These are phyloP conservation scores for Scytalidium sp. DNA, from an alignment of 2,329 filamentous ascomycete genomes.

Conservation along the genomic window DNA sequence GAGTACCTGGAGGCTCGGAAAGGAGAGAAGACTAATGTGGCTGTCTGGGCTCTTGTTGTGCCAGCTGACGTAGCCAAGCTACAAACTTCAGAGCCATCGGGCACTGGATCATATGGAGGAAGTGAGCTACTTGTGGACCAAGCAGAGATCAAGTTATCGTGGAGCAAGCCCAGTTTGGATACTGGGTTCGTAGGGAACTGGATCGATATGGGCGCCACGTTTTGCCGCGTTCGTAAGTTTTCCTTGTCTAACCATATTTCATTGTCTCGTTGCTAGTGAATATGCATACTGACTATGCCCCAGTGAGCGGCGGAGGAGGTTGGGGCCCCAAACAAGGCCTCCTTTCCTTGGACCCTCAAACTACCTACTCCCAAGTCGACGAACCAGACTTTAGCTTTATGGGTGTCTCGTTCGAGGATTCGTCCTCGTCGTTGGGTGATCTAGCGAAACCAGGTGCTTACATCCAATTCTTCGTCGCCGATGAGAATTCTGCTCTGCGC, in stretches of 20 bases:
- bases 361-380: conserved; percentile 44
- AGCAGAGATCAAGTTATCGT: neutral
- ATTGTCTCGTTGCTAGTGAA: neutral
- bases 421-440: conserved; percentile 39
- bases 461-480: conserved; percentile 62
- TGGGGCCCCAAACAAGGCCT: conserved; percentile 81
- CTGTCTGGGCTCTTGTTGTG: conserved; percentile 72
- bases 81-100: neutral
- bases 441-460: conserved; percentile 61
- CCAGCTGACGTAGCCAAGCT: conserved; percentile 33
- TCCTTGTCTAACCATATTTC: conserved; percentile 1
- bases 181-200: conserved; percentile 15
- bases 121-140: neutral
- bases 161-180: neutral
- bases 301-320: conserved; percentile 77
- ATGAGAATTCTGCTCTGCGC: neutral
- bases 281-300: conserved; percentile 12
- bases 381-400: conserved; percentile 51
- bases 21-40: conserved; percentile 40
- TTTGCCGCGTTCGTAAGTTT: conserved; percentile 28
- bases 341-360: conserved; percentile 73
- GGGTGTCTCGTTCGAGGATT: conserved; percentile 23
- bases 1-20: conserved; percentile 45
- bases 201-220: conserved; percentile 17
- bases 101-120: neutral